Conservation (phyloP, 129 eudicot genomes). For the Logfia minima region DNA sequence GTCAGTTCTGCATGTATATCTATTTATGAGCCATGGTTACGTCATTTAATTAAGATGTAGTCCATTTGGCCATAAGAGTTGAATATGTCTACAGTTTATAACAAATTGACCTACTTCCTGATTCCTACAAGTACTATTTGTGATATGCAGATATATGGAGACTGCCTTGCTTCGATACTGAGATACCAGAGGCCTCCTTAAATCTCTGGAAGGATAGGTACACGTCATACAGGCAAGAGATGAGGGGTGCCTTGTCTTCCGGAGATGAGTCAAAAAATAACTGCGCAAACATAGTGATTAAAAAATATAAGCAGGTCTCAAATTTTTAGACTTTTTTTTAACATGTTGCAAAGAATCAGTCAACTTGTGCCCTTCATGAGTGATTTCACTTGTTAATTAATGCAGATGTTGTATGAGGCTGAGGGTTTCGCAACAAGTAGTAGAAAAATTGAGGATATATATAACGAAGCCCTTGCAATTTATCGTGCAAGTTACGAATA, state of each 20-base stretch:
- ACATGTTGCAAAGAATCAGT: not conserved
- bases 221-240: slow-evolving; percentile 43
- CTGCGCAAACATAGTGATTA: slow-evolving; percentile 43
- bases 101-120: not conserved
- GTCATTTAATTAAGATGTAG: no score
- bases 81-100: not conserved
- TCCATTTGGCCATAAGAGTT: not conserved
- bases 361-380: not conserved
- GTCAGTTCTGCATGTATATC: not conserved
- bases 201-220: slow-evolving; percentile 45
- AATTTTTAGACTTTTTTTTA: not conserved
- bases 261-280: slow-evolving; percentile 34
- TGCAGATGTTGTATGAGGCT: slow-evolving; percentile 37
- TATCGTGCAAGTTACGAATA: slow-evolving; percentile 51
- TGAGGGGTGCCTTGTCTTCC: slow-evolving; percentile 38
- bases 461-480: slow-evolving; percentile 58
- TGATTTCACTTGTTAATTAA: not conserved
- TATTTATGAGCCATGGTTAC: not conserved
- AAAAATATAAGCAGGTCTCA: slow-evolving; percentile 58
- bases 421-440: slow-evolving; percentile 39
- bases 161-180: slow-evolving; percentile 47
- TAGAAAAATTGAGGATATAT: slow-evolving; percentile 36
- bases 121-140: not conserved
- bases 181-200: slow-evolving; percentile 39
- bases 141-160: slow-evolving; percentile 50